These are phyloP conservation scores for Cornus florida DNA, from an alignment of 148 eudicot species.

Conservation along the genomic window DNA sequence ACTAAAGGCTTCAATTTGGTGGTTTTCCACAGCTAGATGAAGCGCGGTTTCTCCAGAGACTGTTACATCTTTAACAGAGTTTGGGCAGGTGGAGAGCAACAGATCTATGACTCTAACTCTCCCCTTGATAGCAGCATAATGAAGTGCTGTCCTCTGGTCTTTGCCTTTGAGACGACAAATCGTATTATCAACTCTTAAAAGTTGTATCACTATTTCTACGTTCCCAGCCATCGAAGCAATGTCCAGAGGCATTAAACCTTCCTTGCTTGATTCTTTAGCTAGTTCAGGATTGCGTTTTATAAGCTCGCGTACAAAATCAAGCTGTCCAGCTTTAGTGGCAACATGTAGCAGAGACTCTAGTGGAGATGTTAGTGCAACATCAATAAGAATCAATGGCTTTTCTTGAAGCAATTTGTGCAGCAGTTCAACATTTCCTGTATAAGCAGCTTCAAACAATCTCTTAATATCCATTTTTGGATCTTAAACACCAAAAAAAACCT, in stretches of 20 bases:
- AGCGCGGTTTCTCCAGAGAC: conserved; percentile 2
- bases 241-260: conserved; percentile 1
- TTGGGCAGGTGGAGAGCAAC: neutral
- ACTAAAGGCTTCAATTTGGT: conserved; percentile 12
- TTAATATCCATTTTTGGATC: too few relatives aligned
- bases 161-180: conserved; percentile 1
- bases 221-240: neutral
- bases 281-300: neutral
- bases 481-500: too few relatives aligned
- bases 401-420: neutral
- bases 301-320: neutral
- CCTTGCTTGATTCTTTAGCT: neutral
- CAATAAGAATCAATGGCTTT: neutral
- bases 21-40: conserved; percentile 16
- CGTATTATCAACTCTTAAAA: neutral
- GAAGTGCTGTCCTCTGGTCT: neutral
- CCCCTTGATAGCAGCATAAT: neutral
- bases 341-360: neutral
- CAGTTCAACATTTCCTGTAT: neutral
- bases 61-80: conserved; percentile 4
- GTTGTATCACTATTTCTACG: neutral
- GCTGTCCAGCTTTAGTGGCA: conserved; percentile 1
- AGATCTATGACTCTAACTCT: neutral
- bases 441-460: too few relatives aligned
- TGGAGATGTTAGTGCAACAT: neutral